Evolutionary conservation across 1,284 basidiomycete genomes (phyloP), one percentile per base, ranked within the genome.

Genomic region (Sutorius eximius): DNA sequence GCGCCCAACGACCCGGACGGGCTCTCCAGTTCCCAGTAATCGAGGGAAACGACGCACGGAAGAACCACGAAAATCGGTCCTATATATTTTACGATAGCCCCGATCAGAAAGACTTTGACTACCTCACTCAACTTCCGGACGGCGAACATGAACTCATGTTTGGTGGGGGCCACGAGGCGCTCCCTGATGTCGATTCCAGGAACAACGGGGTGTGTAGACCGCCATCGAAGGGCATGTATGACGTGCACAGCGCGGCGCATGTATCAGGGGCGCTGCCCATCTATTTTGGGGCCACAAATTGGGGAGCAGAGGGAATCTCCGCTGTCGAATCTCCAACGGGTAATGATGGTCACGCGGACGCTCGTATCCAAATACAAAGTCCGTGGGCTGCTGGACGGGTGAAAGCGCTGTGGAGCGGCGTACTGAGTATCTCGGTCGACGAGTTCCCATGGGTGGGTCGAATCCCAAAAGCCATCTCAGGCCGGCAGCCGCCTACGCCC

Each of bases 41-140:
- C 12, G 59, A 60, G 15, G 42, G 59, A 6, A 51, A 59, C n/a
- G 43, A 61, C 1, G 55, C 61, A 20, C 43, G 16, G 27, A 72
- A 71, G 18, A 68, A 12, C 52, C 57, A 67, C 34, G 81, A 73
- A 24, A 56, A 43, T 12, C 78, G 84, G 20, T 80, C 83, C 5
- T 87, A 82, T 65, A 73, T 86, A 32, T 82, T 89, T 65, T 83
- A 79, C 63, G 75, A 79, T 9, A 73, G 69, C n/a, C 61, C 69
- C 45, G 29, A 65, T 43, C 48, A 53, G 43, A 55, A 70, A 51
- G 71, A 79, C 13, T 89, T 79, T 65, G 86, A 91, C 65, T 91
- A 91, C 66, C 79, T 90, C 56, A 89, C 87, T 2, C 87, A 91
- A 66, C 79, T 87, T 41, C 80, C 81, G 6, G 51, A 62, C 4